Evolutionary conservation across 2,329 filamentous ascomycete species (phyloP).

Genomic region (Rutstroemia sydowiana): DNA sequence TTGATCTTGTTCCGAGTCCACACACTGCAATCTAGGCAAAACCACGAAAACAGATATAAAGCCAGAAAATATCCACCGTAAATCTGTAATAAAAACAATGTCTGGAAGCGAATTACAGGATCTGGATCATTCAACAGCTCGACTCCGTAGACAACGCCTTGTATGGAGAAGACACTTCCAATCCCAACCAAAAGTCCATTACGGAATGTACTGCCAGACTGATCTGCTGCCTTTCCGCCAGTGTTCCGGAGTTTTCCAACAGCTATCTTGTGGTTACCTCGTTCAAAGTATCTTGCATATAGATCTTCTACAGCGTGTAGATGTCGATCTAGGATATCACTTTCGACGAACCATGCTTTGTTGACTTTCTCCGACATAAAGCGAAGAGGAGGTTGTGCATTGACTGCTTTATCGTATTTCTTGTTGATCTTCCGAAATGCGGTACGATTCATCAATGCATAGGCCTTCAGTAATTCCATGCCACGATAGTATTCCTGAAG

Average conservation of each 20-base stretch:
- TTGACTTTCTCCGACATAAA: conserved; percentile 92
- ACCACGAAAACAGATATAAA: conserved; percentile 72
- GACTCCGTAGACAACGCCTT: conserved; percentile 56
- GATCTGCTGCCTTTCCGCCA: conserved; percentile 48
- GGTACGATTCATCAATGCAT: conserved; percentile 80
- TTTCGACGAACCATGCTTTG: conserved; percentile 84
- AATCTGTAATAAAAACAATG: conserved; percentile 72
- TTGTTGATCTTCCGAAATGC: conserved; percentile 98
- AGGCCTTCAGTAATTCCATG: conserved; percentile 86
- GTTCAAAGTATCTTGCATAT: conserved; percentile 90
- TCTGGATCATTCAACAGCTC: conserved; percentile 46
- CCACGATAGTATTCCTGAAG: conserved; percentile 90
- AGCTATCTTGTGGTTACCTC: conserved; percentile 86
- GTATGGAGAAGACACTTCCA: conserved; percentile 57
- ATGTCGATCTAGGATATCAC: conserved; percentile 73
- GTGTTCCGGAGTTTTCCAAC: conserved; percentile 77
- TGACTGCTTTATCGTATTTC: conserved; percentile 90
- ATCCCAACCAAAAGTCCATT: conserved; percentile 62
- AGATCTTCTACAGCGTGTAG: conserved; percentile 80
- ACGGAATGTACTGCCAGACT: conserved; percentile 50
- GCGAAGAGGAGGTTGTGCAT: conserved; percentile 66
- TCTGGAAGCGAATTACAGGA: conserved; percentile 40
- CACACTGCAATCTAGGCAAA: conserved; percentile 74
- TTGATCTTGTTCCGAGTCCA: conserved; percentile 87
- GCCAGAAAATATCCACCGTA: conserved; percentile 90